Evolutionary conservation across 176 grass and related monocot species (phyloP), one percentile per base, ranked within the genome.

Genomic region (Oryza punctata): DNA sequence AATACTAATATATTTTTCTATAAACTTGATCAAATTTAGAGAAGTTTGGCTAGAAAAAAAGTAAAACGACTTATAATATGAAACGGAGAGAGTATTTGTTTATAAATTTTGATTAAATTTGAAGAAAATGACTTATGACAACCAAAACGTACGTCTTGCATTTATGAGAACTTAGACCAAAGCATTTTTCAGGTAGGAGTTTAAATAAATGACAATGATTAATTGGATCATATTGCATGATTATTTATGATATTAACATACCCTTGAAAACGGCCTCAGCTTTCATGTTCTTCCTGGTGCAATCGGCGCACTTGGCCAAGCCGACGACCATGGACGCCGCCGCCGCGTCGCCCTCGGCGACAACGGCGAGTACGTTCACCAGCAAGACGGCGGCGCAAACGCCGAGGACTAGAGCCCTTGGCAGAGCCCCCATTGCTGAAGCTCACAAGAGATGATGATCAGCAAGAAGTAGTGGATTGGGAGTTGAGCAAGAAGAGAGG

Each of bases 201-300:
- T 41, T 54, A 19, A 54, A 16, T 21, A 16, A 19, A 54, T 54
- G 50, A 8, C 50, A 54, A 21, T 54, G 50, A 54, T 54, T 54
- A 21, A 21, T 19, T 54, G 50, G 50, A 54, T 18, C 50, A 54
- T 7, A 54, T 54, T 54, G 3, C 18, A 0, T 54, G 6, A 15
- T 45, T 12, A 30, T 8, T 13, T 10, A 21, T 57, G 50, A 18
- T 57, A 57, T 57, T 1, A 59, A 3, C 19, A 30, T 73, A 80
- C 84, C 60, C 2, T 66, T 43, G 69, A 80, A 80, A 23, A 59
- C 77, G 15, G 77, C 69, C 44, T 86, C 77, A 24, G 84, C 77
- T 2, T 86, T 75, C 85, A 86, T 73, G 82, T 84, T 84, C 72
- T 76, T 84, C 45, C 72, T 76, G 29, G 63, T 57, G 72, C 82